Conservation (phyloP, 345 rosid genomes). For the Citrus sinensis region DVS_A1.0 CM039161.1:5585001-5585500, state of each 20-base stretch:
- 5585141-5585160: too few relatives aligned
- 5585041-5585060: conserved; percentile 8
- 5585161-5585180: too few relatives aligned
- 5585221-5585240: background rate
- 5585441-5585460: background rate
- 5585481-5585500: background rate
- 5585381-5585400: background rate
- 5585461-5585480: background rate
- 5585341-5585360: background rate
- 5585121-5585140: background rate
- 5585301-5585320: background rate
- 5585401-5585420: background rate
- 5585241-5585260: background rate
- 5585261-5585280: background rate
- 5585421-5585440: background rate
- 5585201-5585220: background rate
- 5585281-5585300: too few relatives aligned
- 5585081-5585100: conserved; percentile 5
- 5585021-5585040: conserved; percentile 21
- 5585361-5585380: background rate
- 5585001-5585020: conserved; percentile 1
- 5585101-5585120: conserved; percentile 7
- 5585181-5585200: too few relatives aligned
- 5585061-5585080: background rate
- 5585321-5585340: background rate